Evolutionary conservation across 768 basidiomycete species (phyloP), one percentile per base, ranked within the genome.

Genomic region (Pleurotus tuoliensis): DNA sequence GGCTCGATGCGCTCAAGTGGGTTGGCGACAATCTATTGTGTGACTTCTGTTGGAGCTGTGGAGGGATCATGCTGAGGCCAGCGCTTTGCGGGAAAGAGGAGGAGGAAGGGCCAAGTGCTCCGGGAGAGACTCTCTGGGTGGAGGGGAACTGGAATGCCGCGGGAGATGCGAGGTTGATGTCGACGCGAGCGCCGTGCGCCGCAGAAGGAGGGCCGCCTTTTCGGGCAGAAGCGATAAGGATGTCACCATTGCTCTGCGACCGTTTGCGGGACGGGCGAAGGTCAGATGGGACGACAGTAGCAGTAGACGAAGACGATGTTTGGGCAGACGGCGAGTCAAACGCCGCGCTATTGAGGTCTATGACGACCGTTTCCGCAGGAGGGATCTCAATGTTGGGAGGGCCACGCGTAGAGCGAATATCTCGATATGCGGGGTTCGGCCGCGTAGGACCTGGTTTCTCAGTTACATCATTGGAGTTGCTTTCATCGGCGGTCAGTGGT

Each of bases 61-160:
- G 61, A 58, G 51, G 65, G 15, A 49, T 57, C 47, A 57, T 56
- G 58, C 34, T 61, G 58, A 56, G 64, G 20, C 51, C 51, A 1
- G 51, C 51, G 11, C 18, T 40, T 13, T 53, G 51, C 12, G 39
- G 51, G 16, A 39, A 50, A 1, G 48, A 34, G 13, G 15, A 12
- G 37, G 62, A 34, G 67, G 61, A 47, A 66, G 54, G 25, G 60
- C 44, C 27, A 18, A 34, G 34, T 13, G 15, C 22, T 15, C 48
- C 51, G 34, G 59, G 52, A 30, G 60, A 18, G 16, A 13, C 41
- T 13, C 56, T 64, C n/a, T 61, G 63, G 5, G 64, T 55, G 3
- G 68, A 63, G 9, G 76, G 77, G 50, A 80, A 80, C 52, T 76
- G 77, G 56, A 79, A 80, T 13, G 72, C 70, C 20, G 69, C 64